Evolutionary conservation across 805 yeast genomes (phyloP).

Genomic region (Brettanomyces naardenensis): DNA sequence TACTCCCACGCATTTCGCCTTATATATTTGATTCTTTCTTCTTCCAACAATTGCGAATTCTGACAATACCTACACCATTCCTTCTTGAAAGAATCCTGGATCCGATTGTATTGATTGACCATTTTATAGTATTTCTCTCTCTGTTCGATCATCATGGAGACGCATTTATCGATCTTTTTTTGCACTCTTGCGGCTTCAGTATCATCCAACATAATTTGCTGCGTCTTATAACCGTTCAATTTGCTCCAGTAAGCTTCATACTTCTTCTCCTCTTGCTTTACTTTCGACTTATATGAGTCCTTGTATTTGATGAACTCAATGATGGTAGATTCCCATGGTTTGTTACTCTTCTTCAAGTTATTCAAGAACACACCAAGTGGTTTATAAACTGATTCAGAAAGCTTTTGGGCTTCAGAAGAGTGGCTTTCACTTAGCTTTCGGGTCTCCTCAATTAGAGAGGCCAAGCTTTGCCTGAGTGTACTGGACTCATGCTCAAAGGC

Average conservation of each 20-base stretch:
- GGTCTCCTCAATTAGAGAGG: slow-evolving; percentile 50
- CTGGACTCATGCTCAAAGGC: slow-evolving; percentile 45
- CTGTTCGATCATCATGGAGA: slow-evolving; percentile 30
- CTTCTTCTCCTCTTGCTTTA: slow-evolving; percentile 31
- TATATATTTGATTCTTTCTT: slow-evolving; percentile 60
- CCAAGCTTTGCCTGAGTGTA: slow-evolving; percentile 45
- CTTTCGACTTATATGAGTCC: slow-evolving; percentile 29
- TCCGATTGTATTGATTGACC: slow-evolving; percentile 43
- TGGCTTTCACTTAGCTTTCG: slow-evolving; percentile 52
- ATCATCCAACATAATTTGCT: slow-evolving; percentile 63
- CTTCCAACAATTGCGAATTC: slow-evolving; percentile 59
- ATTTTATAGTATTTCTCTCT: slow-evolving; percentile 53
- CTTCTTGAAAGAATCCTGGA: slow-evolving; percentile 54
- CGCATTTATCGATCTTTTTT: slow-evolving; percentile 44
- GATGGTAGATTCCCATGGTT: slow-evolving; percentile 50
- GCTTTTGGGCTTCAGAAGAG: slow-evolving; percentile 39
- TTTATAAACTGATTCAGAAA: slow-evolving; percentile 40
- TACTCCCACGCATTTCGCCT: slow-evolving; percentile 72
- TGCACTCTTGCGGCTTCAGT: slow-evolving; percentile 59
- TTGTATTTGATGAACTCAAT: slow-evolving; percentile 45
- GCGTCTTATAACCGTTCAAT: slow-evolving; percentile 51
- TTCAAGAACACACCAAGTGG: slow-evolving; percentile 47
- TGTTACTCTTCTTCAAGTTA: slow-evolving; percentile 43
- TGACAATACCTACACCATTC: slow-evolving; percentile 66
- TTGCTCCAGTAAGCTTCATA: slow-evolving; percentile 53